A percentile compares a stretch with the other conserved stretches of the same genome.
Evolutionary conservation across 106 monocot species (phyloP).

Genomic region (Narthecium ossifragum): DNA sequence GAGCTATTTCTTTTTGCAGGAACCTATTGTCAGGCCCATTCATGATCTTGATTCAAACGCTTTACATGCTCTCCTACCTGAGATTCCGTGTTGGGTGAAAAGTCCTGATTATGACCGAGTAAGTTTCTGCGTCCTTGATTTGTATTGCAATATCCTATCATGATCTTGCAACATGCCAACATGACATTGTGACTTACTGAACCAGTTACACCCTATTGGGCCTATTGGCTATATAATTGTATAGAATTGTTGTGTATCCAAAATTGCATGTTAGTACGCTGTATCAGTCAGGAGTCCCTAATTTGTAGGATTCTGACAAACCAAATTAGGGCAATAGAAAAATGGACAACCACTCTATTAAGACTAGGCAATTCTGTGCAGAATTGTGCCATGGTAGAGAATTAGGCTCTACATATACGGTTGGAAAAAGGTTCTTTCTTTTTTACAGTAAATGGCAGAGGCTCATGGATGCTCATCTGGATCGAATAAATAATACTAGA

Average conservation of each 20-base stretch:
- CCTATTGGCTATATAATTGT: neutral
- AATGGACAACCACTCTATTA: too few species aligned
- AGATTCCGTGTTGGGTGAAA: conserved; percentile 77
- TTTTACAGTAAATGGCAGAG: too few species aligned
- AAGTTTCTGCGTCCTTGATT: neutral
- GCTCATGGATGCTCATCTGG: too few species aligned
- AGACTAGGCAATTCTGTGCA: too few species aligned
- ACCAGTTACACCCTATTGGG: neutral
- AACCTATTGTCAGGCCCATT: conserved; percentile 44
- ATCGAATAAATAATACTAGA: too few species aligned
- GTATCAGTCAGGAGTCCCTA: neutral
- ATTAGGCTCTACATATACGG: too few species aligned
- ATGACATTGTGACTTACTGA: neutral
- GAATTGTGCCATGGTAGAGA: too few species aligned
- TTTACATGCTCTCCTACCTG: conserved; percentile 38
- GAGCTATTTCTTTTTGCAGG: conserved; percentile 28
- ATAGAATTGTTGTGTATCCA: neutral
- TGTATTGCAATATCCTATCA: too few species aligned
- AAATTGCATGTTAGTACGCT: neutral
- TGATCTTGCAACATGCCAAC: neutral
- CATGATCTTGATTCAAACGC: conserved; percentile 50
- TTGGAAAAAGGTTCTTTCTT: too few species aligned
- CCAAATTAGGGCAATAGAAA: too few species aligned
- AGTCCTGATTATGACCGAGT: conserved; percentile 84
- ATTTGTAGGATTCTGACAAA: neutral